phyloP scores from a whole-genome alignment of 73 alveolate genomes.

The Blepharisma stoltei region DNA sequence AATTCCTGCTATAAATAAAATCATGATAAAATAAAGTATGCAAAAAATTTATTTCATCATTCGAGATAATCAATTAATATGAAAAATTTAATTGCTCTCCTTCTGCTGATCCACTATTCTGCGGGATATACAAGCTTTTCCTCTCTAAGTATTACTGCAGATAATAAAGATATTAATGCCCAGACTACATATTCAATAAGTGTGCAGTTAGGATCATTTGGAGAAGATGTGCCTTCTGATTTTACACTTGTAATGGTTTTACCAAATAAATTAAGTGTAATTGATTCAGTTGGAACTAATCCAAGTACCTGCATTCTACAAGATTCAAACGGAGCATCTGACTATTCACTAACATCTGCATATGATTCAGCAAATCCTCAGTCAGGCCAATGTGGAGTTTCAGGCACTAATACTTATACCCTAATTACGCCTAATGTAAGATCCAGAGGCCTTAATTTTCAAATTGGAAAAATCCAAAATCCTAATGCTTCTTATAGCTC shows the following conservation, averaged over 20 bases:
- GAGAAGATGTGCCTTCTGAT: background rate
- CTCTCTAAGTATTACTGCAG: background rate
- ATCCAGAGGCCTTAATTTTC: background rate
- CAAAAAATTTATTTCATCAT: too few relatives aligned
- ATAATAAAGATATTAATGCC: background rate
- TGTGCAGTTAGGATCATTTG: background rate
- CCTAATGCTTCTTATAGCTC: background rate
- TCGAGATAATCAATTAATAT: too few relatives aligned
- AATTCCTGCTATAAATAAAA: too few relatives aligned
- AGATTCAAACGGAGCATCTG: background rate
- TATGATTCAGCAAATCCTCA: slow-evolving; percentile 3
- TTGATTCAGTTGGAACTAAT: background rate
- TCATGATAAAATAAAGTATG: too few relatives aligned
- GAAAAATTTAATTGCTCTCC: too few relatives aligned
- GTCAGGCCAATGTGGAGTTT: background rate
- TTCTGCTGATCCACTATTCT: too few relatives aligned
- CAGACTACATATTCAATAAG: background rate
- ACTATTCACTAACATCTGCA: background rate
- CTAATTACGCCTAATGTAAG: background rate
- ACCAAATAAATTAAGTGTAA: background rate
- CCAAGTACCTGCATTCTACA: background rate
- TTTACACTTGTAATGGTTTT: slow-evolving; percentile 1
- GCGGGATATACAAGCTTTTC: background rate
- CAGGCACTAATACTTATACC: background rate
- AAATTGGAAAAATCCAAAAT: background rate